A percentile compares a stretch with the other conserved stretches of the same genome.
phyloP scores from a whole-genome alignment of 495 filamentous ascomycete species.

The Paragyromitra xinjiangensis region DNA sequence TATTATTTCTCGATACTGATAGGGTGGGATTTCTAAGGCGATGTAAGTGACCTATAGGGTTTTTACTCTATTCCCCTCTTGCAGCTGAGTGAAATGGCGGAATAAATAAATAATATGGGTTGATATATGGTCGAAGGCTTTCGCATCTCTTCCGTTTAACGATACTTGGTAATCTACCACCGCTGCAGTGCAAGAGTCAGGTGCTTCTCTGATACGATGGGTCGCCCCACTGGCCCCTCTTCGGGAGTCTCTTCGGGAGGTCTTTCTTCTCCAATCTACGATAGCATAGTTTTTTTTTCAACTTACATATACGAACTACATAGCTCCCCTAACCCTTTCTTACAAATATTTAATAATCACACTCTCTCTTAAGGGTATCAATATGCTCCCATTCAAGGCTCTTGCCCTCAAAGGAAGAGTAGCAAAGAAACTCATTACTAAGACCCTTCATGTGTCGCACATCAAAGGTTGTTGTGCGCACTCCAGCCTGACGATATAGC shows the following conservation, averaged over 20 bases:
- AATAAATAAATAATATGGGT: conserved; percentile 1
- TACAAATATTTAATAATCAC: conserved; percentile 27
- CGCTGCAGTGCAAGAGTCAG: conserved; percentile 21
- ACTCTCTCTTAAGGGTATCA: conserved; percentile 31
- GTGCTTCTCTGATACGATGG: conserved; percentile 13
- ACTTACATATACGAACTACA: background rate
- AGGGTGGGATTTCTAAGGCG: conserved; percentile 15
- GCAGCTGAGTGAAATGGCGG: background rate
- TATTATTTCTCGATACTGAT: conserved; percentile 23
- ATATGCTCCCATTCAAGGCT: conserved; percentile 64
- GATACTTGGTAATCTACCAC: conserved; percentile 25
- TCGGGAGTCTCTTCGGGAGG: conserved; percentile 7
- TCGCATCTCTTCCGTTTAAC: conserved; percentile 10
- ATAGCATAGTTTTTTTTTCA: background rate
- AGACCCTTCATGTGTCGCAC: conserved; percentile 72
- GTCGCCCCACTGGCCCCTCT: conserved; percentile 14
- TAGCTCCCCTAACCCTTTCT: background rate
- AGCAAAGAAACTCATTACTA: conserved; percentile 81
- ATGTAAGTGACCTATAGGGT: background rate
- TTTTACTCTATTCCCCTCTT: background rate
- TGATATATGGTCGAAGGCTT: conserved; percentile 17
- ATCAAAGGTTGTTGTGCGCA: conserved; percentile 68
- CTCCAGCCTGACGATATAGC: conserved; percentile 64
- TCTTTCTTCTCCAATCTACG: background rate
- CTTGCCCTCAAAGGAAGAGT: conserved; percentile 73